These are phyloP conservation scores for Tolypocladium guangdongense DNA, from an alignment of 2,329 filamentous ascomycete genomes.

Conservation along the genomic window DNA sequence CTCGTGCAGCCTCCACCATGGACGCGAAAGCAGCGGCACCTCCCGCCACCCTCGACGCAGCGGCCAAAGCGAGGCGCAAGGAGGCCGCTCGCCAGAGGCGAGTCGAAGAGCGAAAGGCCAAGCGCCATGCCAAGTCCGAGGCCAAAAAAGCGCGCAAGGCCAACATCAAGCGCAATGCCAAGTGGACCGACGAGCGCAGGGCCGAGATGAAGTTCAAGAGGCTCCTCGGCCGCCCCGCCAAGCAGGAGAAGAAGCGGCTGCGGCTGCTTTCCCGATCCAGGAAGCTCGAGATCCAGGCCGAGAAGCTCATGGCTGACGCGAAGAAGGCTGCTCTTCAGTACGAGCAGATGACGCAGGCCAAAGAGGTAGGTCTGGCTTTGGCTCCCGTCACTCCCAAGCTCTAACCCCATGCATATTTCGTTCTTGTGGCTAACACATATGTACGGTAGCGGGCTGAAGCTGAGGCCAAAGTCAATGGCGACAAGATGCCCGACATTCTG, in stretches of 20 bases:
- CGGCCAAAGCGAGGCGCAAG: neutral
- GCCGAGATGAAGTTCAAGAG: constrained; percentile 20
- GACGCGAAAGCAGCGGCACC: neutral
- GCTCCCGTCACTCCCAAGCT: neutral
- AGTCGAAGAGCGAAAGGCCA: constrained; percentile 22
- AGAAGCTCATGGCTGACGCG: constrained; percentile 28
- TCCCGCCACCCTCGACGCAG: neutral
- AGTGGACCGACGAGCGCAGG: constrained; percentile 22
- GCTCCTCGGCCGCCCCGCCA: constrained; percentile 14
- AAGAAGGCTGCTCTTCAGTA: constrained; percentile 20
- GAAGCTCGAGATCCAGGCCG: constrained; percentile 28
- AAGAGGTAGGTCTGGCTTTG: constrained; percentile 5
- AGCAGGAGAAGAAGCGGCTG: constrained; percentile 26
- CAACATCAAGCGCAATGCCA: constrained; percentile 18
- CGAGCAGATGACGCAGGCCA: constrained; percentile 9
- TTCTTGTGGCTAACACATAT: neutral
- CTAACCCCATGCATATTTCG: neutral
- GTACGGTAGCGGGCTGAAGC: constrained; percentile 10
- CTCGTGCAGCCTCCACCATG: neutral
- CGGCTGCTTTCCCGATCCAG: constrained; percentile 25
- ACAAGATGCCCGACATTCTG: constrained; percentile 4
- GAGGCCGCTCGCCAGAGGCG: constrained; percentile 2
- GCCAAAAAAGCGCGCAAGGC: constrained; percentile 23
- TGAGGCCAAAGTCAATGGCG: constrained; percentile 8
- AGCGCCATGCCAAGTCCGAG: constrained; percentile 23